A percentile compares a stretch with the other conserved stretches of the same genome.
phyloP scores from a whole-genome alignment of 176 grass and related monocot species.

The Cenchrus americanus region DNA sequence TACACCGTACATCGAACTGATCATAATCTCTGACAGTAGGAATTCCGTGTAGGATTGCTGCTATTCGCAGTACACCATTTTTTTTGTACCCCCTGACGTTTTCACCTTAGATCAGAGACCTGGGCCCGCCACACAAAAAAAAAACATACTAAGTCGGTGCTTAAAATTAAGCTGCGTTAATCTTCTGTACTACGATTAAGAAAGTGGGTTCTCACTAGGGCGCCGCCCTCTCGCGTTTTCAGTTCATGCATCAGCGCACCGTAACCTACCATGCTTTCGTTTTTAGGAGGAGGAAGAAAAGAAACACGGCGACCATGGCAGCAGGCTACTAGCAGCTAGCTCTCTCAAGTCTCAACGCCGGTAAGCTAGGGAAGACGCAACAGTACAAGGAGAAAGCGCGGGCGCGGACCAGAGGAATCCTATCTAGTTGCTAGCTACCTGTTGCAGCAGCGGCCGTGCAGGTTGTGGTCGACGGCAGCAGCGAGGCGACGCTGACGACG shows the following conservation, averaged over 20 bases:
- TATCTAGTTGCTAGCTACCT: slow-evolving; percentile 38
- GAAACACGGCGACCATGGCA: neutral
- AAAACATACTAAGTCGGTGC: neutral
- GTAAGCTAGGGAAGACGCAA: too few species aligned
- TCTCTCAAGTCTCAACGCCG: too few species aligned
- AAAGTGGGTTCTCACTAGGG: neutral
- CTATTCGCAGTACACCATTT: neutral
- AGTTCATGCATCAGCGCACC: neutral
- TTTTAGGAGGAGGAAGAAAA: neutral
- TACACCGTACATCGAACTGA: neutral
- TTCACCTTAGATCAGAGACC: neutral
- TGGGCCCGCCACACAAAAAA: too few species aligned
- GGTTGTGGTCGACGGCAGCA: slow-evolving; percentile 37
- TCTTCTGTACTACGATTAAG: neutral
- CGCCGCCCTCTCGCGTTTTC: neutral
- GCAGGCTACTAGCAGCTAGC: too few species aligned
- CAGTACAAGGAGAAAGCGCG: neutral
- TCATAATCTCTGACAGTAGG: neutral
- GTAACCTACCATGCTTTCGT: slow-evolving; percentile 6
- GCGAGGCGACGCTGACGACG: slow-evolving; percentile 43
- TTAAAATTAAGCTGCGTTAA: neutral
- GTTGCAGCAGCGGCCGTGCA: slow-evolving; percentile 31
- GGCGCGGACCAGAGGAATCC: too few species aligned
- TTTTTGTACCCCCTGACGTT: neutral
- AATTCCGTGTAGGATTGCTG: neutral